Percentiles rank a stretch among this genome's conserved stretches.
Evolutionary conservation across 129 eudicot species (phyloP).

Genomic region (Glebionis coronaria): DNA sequence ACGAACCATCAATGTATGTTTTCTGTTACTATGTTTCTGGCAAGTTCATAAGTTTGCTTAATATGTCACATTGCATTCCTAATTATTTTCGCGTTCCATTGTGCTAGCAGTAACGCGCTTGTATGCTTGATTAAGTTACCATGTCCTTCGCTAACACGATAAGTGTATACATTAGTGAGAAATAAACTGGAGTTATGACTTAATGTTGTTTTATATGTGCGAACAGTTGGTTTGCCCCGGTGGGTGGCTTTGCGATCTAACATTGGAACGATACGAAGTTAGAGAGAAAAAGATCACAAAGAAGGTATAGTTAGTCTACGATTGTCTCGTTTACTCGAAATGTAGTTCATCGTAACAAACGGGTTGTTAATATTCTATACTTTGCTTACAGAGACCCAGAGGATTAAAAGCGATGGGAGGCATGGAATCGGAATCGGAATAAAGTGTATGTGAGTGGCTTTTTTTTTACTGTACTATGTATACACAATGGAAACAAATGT

Average conservation of each 20-base stretch:
- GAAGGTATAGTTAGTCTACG: conserved; percentile 45
- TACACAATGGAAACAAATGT: conserved; percentile 12
- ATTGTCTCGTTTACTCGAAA: too few species aligned
- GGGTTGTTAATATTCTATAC: not conserved
- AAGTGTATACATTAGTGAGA: too few species aligned
- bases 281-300: conserved; percentile 80
- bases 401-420: conserved; percentile 89
- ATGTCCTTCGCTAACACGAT: too few species aligned
- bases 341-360: too few species aligned
- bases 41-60: too few species aligned
- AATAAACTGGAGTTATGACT: too few species aligned
- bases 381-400: conserved; percentile 69
- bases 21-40: not conserved
- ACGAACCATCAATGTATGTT: conserved; percentile 77
- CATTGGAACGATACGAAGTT: conserved; percentile 81
- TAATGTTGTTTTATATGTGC: conserved; percentile 5
- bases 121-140: too few species aligned
- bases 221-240: conserved; percentile 76
- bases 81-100: too few species aligned
- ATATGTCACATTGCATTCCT: too few species aligned
- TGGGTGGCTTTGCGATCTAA: conserved; percentile 76
- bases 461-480: too few species aligned
- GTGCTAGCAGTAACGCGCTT: too few species aligned
- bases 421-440: conserved; percentile 80
- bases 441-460: conserved; percentile 17